phyloP scores from a whole-genome alignment of 179 eudicot genomes.

The Beta lomatogona region DNA sequence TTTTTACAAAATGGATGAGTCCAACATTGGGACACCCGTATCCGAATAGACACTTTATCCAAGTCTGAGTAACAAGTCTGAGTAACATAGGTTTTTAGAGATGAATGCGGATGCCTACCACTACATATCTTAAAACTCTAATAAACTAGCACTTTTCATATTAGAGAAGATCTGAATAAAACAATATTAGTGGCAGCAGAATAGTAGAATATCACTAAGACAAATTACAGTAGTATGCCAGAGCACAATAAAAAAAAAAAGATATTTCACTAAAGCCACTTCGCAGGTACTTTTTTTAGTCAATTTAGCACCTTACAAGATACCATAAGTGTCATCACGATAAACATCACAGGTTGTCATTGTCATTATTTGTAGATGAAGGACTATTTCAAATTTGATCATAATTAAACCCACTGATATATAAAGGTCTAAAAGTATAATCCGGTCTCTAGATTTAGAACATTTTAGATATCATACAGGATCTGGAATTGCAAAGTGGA shows the following conservation, averaged over 20 bases:
- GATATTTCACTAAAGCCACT: neutral
- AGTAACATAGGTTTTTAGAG: neutral
- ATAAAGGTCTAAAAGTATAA: no score
- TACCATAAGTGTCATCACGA: neutral
- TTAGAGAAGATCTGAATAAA: neutral
- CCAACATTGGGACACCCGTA: no score
- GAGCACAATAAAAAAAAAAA: neutral
- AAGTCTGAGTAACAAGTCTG: no score
- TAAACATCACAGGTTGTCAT: neutral
- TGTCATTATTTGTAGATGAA: neutral
- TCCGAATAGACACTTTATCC: no score
- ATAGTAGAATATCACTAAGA: neutral
- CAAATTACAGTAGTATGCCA: neutral
- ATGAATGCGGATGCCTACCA: neutral
- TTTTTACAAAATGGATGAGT: no score
- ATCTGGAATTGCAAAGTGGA: no score
- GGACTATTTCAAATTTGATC: neutral
- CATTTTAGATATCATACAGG: no score
- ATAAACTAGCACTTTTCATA: neutral
- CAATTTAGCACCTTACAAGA: neutral
- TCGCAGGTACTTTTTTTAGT: neutral
- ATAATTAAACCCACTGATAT: no score
- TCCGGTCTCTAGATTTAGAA: no score
- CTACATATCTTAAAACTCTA: neutral
- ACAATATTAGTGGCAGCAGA: constrained; percentile 3